These are phyloP conservation scores for Dioszegia hungarica DNA, from an alignment of 768 basidiomycete species.

Conservation along the genomic window DNA sequence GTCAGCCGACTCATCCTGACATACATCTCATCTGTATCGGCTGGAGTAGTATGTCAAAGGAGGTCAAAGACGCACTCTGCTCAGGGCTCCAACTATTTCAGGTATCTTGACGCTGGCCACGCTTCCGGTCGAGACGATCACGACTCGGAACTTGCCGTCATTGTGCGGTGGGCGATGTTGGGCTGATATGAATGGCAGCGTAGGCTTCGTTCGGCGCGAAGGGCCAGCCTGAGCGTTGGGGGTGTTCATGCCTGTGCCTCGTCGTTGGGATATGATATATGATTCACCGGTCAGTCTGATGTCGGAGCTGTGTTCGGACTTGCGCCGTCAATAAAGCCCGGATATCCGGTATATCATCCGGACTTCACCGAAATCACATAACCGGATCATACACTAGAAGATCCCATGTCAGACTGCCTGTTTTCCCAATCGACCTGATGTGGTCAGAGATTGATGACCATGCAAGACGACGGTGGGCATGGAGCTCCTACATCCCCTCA, in stretches of 20 bases:
- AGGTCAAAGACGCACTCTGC: conserved; percentile 55
- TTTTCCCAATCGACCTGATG: no score
- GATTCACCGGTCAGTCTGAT: no score
- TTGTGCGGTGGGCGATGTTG: conserved; percentile 18
- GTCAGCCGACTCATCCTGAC: no score
- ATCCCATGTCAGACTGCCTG: no score
- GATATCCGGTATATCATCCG: not conserved
- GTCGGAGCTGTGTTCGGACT: no score
- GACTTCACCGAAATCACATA: not conserved
- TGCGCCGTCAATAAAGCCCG: not conserved
- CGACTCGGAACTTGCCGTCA: conserved; percentile 52
- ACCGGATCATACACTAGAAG: no score
- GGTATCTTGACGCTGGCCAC: conserved; percentile 93
- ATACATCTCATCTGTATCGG: not conserved
- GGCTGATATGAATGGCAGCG: conserved; percentile 26
- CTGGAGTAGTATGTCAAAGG: not conserved
- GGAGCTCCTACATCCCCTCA: no score
- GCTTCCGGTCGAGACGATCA: conserved; percentile 86
- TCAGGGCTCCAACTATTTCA: conserved; percentile 73
- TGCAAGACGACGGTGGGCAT: no score
- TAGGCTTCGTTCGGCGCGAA: conserved; percentile 11
- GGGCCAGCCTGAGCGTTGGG: conserved; percentile 10
- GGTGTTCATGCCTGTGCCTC: no score
- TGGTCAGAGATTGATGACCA: no score
- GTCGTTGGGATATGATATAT: no score